phyloP scores from a whole-genome alignment of 192 early-diverging fungal species.

The Coemansia reversa region DNA sequence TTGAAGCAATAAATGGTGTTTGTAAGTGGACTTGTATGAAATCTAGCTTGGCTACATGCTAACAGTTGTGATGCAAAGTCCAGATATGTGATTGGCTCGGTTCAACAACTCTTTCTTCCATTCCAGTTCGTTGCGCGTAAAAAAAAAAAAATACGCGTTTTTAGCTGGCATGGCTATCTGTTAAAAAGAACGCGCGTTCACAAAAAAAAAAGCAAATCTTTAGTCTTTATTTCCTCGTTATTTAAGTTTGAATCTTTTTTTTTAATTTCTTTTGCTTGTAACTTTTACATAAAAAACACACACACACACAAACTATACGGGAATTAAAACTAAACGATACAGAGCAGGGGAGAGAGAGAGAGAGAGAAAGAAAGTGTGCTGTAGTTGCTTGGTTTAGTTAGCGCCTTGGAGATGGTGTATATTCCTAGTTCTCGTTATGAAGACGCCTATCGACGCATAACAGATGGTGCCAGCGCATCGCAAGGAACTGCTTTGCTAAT shows the following conservation, averaged over 20 bases:
- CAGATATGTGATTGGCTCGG: not conserved
- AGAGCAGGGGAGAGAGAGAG: too few species aligned
- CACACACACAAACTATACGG: not conserved
- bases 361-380: not conserved
- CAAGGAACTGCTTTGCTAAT: constrained; percentile 59
- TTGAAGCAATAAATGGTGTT: not conserved
- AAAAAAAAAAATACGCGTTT: not conserved
- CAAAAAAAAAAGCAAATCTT: not conserved
- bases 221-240: not conserved
- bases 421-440: constrained; percentile 54
- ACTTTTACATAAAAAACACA: not conserved
- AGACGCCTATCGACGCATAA: constrained; percentile 58
- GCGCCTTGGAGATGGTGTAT: constrained; percentile 53
- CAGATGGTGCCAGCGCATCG: constrained; percentile 13
- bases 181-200: not conserved
- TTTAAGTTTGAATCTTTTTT: not conserved
- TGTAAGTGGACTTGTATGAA: too few species aligned
- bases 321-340: too few species aligned
- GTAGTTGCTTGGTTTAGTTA: not conserved
- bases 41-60: too few species aligned
- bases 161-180: not conserved
- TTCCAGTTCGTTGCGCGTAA: not conserved
- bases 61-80: too few species aligned
- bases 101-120: not conserved
- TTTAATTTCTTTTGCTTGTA: not conserved